Percentiles rank a stretch among this genome's conserved stretches.
phyloP scores from a whole-genome alignment of 352 stramenopile species.

The Phytophthora melonis region DNA sequence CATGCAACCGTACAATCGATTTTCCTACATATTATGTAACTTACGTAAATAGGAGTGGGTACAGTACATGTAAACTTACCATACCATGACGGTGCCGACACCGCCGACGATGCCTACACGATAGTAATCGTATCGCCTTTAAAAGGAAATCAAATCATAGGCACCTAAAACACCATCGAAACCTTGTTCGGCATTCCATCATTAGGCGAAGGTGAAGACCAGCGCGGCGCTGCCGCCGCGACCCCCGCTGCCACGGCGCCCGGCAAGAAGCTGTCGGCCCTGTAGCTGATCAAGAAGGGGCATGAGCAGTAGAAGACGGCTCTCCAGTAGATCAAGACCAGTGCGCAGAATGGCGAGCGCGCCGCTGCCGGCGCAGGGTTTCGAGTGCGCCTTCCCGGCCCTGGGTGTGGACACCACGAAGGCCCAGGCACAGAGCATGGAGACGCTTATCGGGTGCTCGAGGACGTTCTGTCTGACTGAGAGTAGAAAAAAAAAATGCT shows the following conservation, averaged over 20 bases:
- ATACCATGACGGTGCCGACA: not conserved
- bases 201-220: conserved; percentile 76
- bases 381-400: conserved; percentile 80
- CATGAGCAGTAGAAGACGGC: conserved; percentile 48
- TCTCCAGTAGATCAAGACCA: not conserved
- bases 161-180: not conserved
- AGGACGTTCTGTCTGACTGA: conserved; percentile 13
- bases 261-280: conserved; percentile 69
- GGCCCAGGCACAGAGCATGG: conserved; percentile 70
- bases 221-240: conserved; percentile 32
- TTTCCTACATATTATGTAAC: no score
- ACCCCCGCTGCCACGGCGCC: conserved; percentile 26
- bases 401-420: conserved; percentile 63
- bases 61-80: no score
- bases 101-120: not conserved
- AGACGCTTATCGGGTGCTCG: conserved; percentile 46
- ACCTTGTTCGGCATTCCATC: conserved; percentile 67
- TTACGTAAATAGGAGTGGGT: no score
- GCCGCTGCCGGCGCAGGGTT: conserved; percentile 41
- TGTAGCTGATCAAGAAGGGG: conserved; percentile 65
- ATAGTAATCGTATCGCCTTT: not conserved
- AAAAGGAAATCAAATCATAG: not conserved
- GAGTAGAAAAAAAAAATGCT: conserved; percentile 16
- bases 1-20: not conserved
- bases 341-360: not conserved